Conservation (phyloP, 176 grass and related monocot genomes). For the Triticum urartu region DNA sequence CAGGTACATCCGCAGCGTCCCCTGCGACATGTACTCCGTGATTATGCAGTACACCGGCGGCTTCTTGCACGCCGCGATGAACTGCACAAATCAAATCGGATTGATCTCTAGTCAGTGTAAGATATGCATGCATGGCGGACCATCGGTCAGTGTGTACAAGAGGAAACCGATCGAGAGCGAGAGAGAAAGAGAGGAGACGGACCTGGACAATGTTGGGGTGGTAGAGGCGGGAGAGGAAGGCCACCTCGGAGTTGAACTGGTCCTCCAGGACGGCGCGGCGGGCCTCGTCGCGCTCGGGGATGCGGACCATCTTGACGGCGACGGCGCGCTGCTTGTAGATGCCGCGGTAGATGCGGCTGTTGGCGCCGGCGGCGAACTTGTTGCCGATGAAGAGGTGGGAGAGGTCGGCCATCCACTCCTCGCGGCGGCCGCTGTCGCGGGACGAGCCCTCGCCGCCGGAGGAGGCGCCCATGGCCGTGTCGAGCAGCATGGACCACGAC, state of each 20-base stretch:
- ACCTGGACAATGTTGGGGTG: conserved; percentile 97
- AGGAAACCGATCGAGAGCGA: not conserved
- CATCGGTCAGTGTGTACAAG: not conserved
- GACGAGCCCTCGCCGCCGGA: conserved; percentile 28
- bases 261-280: conserved; percentile 63
- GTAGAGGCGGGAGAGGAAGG: conserved; percentile 84
- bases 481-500: conserved; percentile 96
- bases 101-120: not conserved
- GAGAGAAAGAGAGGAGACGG: not conserved
- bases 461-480: conserved; percentile 34
- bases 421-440: conserved; percentile 32
- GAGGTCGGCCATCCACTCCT: conserved; percentile 99
- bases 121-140: too few species aligned
- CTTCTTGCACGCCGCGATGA: conserved; percentile 93
- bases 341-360: conserved; percentile 94
- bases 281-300: conserved; percentile 90
- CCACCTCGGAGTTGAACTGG: conserved; percentile 96
- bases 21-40: conserved; percentile 99
- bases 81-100: conserved; percentile 39
- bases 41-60: conserved; percentile 98
- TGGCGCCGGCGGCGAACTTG: conserved; percentile 92
- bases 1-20: conserved; percentile 95
- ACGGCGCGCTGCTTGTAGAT: conserved; percentile 96
- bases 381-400: conserved; percentile 96
- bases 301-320: conserved; percentile 91